These are phyloP conservation scores for Bisporella sp. DNA, from an alignment of 2,329 filamentous ascomycete genomes.

Conservation along the genomic window DNA sequence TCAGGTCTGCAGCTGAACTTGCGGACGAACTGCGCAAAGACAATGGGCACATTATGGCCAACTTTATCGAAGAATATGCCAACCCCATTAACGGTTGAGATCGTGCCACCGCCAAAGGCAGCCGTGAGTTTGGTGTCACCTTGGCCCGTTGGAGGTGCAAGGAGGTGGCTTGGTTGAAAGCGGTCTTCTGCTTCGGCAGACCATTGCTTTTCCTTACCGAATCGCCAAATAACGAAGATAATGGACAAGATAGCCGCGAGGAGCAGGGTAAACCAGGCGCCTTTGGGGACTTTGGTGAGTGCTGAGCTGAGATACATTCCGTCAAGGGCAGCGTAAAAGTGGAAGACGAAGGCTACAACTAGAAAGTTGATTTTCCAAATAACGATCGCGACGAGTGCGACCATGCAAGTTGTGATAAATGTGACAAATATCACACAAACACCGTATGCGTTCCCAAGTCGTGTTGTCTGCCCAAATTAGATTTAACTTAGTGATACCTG, in stretches of 20 bases:
- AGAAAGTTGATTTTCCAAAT: slow-evolving; percentile 60
- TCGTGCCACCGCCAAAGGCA: slow-evolving; percentile 29
- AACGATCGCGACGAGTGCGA: slow-evolving; percentile 62
- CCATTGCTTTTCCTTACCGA: slow-evolving; percentile 75
- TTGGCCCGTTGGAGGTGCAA: slow-evolving; percentile 23
- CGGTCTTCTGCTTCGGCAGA: slow-evolving; percentile 57
- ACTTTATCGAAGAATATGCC: slow-evolving; percentile 77
- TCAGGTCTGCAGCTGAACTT: slow-evolving; percentile 64
- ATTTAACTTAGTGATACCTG: too few relatives aligned
- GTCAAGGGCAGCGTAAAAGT: slow-evolving; percentile 60
- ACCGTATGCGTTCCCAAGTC: slow-evolving; percentile 68
- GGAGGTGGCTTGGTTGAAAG: slow-evolving; percentile 41
- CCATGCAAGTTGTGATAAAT: slow-evolving; percentile 71
- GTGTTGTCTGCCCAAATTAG: slow-evolving; percentile 43
- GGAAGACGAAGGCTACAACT: slow-evolving; percentile 54
- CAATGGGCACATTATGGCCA: slow-evolving; percentile 55
- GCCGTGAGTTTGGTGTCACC: slow-evolving; percentile 32
- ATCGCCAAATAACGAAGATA: slow-evolving; percentile 70
- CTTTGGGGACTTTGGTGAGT: slow-evolving; percentile 65
- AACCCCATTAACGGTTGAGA: slow-evolving; percentile 47
- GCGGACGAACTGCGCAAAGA: slow-evolving; percentile 65
- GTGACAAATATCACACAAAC: slow-evolving; percentile 77
- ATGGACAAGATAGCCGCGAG: slow-evolving; percentile 54
- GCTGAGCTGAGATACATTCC: slow-evolving; percentile 63
- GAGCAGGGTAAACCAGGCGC: slow-evolving; percentile 71